Evolutionary conservation across 495 filamentous ascomycete species (phyloP).

Genomic region (Mytilinidion resinicola): DNA sequence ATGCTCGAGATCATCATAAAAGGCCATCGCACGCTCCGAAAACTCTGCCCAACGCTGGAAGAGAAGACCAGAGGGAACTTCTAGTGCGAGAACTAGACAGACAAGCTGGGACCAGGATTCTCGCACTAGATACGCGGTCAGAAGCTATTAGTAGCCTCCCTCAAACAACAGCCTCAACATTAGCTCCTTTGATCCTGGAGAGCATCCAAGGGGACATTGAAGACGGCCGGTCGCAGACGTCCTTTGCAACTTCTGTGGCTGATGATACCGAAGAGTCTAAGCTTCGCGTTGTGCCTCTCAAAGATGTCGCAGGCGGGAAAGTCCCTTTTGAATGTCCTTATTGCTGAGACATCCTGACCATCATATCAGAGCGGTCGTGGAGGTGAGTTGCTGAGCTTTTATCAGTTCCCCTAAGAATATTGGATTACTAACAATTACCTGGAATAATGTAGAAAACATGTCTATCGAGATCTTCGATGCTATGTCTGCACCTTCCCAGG

Average conservation of each 20-base stretch:
- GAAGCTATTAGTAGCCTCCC: conserved; percentile 2
- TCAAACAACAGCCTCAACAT: conserved; percentile 21
- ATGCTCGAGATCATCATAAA: conserved; percentile 18
- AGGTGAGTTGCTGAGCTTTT: conserved; percentile 2
- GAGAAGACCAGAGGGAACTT: not conserved
- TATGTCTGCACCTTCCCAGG: conserved; percentile 16
- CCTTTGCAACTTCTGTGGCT: conserved; percentile 7
- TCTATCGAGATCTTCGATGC: conserved; percentile 3
- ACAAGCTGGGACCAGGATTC: not conserved
- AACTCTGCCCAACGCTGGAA: not conserved
- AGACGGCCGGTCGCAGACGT: conserved; percentile 7
- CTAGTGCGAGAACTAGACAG: not conserved
- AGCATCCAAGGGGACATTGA: not conserved
- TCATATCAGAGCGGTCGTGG: conserved; percentile 6
- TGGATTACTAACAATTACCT: not conserved
- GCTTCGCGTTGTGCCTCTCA: not conserved
- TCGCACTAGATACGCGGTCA: not conserved
- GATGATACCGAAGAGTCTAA: conserved; percentile 5
- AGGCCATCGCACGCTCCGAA: not conserved
- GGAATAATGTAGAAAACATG: conserved; percentile 17
- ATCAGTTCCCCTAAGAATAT: not conserved
- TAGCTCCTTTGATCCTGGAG: conserved; percentile 1
- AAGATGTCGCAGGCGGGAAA: not conserved
- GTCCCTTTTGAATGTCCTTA: conserved; percentile 18
- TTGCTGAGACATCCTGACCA: conserved; percentile 13